Base-by-base conservation (phyloP, 306 rosid genomes). In the Ammopiptanthus mongolicus region DNA sequence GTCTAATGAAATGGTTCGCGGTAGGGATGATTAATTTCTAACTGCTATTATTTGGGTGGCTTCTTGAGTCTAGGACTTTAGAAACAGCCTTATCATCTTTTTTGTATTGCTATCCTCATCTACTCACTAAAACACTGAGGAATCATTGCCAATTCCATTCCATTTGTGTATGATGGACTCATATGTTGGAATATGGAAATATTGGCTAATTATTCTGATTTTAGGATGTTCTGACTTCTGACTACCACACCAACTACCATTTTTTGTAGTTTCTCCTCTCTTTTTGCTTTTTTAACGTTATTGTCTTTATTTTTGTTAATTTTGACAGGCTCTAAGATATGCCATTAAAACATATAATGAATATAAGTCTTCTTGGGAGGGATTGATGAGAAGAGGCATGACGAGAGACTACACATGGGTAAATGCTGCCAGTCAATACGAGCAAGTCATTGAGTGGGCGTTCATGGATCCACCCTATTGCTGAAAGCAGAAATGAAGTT, bases 341-440 rank as follows among this genome's bases (percentile, higher is more conserved):
- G 97, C 98, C 17, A 41, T 79, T 50, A 39, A 21, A 33, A 93
- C 97, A 41, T 90, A 65, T 62, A 86, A 68, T 65, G 91, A 88
- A 33, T 70, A 90, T 36, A 87, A 90, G 82, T 19, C 87, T 78
- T 89, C 97, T 36, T 93, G 98, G 98, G 80, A 84, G 76, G 97
- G 87, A 80, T 65, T 93, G 84, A 77, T 90, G 88, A 81, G 53
- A 64, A 88, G 98, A 71, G 90, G 95, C 0, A 93, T 93, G 97
- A 62, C 69, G 18, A 90, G 66, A 76, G 89, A 89, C 79, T 88
- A 66, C 86, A 83, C 97, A 5, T 93, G 97, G 98, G 91, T 62
- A 47, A 89, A 84, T 55, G 88, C 98, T 28, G 98, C 98, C 10
- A 46, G 48, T 33, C 90, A 86, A 73, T 93, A 93, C 22, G 97